A percentile compares a stretch with the other conserved stretches of the same genome.
These are phyloP conservation scores for Punica granatum DNA, from an alignment of 345 rosid genomes.

Conservation along the genomic window DNA sequence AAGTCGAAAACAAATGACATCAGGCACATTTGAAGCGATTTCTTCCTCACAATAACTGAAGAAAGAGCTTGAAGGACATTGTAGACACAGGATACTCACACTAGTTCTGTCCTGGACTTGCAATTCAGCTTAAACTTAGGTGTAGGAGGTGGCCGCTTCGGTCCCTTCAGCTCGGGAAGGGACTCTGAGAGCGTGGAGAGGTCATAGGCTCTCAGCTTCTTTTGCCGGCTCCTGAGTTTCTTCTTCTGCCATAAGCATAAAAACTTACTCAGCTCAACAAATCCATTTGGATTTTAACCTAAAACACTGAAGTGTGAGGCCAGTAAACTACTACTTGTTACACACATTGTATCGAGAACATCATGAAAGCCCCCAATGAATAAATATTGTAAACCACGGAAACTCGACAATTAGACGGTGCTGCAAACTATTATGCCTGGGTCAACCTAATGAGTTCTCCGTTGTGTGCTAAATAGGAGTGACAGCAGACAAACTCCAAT, in stretches of 20 bases:
- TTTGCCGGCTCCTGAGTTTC: constrained; percentile 40
- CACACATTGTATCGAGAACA: too few relatives aligned
- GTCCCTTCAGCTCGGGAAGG: constrained; percentile 58
- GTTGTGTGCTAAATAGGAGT: too few relatives aligned
- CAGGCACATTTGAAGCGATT: background rate
- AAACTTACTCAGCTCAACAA: background rate
- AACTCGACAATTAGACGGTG: background rate
- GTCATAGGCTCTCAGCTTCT: constrained; percentile 64
- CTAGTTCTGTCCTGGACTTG: constrained; percentile 56
- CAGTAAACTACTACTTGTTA: too few relatives aligned
- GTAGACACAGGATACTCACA: constrained; percentile 29
- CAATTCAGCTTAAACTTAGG: constrained; percentile 55
- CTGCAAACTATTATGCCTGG: background rate
- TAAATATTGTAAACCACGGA: background rate
- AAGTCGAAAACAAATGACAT: background rate
- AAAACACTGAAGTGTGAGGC: too few relatives aligned
- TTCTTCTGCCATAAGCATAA: background rate
- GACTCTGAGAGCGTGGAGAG: constrained; percentile 63
- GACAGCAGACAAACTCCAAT: too few relatives aligned
- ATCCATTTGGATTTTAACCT: background rate
- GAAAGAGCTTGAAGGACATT: background rate
- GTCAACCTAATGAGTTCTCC: too few relatives aligned
- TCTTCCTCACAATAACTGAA: background rate
- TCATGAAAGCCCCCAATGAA: too few relatives aligned
- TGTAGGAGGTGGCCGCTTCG: constrained; percentile 25